Evolutionary conservation across 495 filamentous ascomycete genomes (phyloP).

Genomic region (Penicillium maclennaniae): DNA sequence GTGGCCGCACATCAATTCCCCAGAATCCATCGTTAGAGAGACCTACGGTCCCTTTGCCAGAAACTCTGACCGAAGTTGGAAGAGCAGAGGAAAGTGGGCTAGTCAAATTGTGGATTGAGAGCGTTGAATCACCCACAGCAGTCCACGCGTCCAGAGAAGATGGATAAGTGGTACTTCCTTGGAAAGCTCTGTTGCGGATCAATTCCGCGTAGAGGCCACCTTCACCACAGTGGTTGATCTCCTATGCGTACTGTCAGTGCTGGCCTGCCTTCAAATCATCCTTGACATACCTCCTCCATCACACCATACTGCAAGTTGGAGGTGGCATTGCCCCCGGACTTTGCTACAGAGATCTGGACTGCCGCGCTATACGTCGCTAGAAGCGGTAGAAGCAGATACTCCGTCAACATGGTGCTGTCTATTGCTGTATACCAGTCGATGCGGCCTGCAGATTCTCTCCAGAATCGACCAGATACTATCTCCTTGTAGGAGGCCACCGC

Average conservation of each 20-base stretch:
- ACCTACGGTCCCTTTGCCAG: slow-evolving; percentile 42
- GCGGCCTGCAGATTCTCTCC: slow-evolving; percentile 5
- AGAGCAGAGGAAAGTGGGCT: slow-evolving; percentile 59
- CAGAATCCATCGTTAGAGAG: slow-evolving; percentile 59
- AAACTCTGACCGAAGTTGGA: slow-evolving; percentile 58
- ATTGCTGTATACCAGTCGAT: not conserved
- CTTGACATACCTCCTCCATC: slow-evolving; percentile 51
- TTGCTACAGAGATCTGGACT: slow-evolving; percentile 38
- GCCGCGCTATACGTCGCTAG: slow-evolving; percentile 27
- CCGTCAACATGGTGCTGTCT: slow-evolving; percentile 17
- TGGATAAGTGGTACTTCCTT: slow-evolving; percentile 45
- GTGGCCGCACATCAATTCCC: slow-evolving; percentile 56
- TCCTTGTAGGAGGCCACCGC: not conserved
- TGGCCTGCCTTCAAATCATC: not conserved
- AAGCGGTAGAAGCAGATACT: slow-evolving; percentile 26
- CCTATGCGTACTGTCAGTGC: slow-evolving; percentile 33
- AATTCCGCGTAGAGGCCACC: slow-evolving; percentile 75
- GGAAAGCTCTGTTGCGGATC: slow-evolving; percentile 68
- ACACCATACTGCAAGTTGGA: slow-evolving; percentile 53
- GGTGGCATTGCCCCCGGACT: slow-evolving; percentile 49
- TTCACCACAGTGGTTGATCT: slow-evolving; percentile 72
- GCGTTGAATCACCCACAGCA: slow-evolving; percentile 44
- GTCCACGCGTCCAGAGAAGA: slow-evolving; percentile 51
- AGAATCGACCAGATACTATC: not conserved
- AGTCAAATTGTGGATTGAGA: slow-evolving; percentile 50